Conservation (phyloP, 306 rosid species). For the Senna tora region DNA sequence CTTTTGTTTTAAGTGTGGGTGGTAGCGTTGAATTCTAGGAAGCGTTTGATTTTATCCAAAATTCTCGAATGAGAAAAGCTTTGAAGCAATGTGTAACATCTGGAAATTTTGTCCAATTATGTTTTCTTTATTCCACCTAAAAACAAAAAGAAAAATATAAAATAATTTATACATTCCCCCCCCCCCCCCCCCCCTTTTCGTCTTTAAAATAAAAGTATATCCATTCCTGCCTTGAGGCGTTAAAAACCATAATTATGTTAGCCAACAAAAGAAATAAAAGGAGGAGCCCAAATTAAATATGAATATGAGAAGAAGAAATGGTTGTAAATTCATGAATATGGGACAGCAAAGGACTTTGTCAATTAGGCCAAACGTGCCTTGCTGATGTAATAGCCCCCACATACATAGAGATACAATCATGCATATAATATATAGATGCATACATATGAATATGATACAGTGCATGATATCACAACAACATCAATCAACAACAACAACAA, state of each 20-base stretch:
- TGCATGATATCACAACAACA: background rate
- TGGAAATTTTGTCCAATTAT: conserved; percentile 18
- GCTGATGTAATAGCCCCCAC: background rate
- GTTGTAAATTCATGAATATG: conserved; percentile 23
- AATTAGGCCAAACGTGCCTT: background rate
- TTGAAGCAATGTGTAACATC: conserved; percentile 18
- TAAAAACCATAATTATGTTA: conserved; percentile 1
- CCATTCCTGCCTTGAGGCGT: background rate
- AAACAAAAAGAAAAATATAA: background rate
- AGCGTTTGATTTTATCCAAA: conserved; percentile 41
- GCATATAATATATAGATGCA: too few relatives aligned
- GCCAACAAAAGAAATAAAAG: conserved; percentile 6
- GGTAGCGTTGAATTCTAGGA: conserved; percentile 62
- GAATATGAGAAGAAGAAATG: conserved; percentile 3
- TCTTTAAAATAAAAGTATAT: background rate
- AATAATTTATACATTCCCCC: too few relatives aligned
- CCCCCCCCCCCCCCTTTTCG: too few relatives aligned
- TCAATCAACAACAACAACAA: conserved; percentile 4
- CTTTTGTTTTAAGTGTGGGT: conserved; percentile 46
- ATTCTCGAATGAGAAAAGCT: conserved; percentile 8
- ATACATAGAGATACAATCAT: too few relatives aligned
- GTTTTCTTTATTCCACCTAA: background rate
- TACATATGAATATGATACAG: too few relatives aligned
- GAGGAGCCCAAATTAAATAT: conserved; percentile 13
- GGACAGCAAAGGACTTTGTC: conserved; percentile 9